Evolutionary conservation across 2,329 filamentous ascomycete genomes (phyloP), one percentile per base, ranked within the genome.

Genomic region (Purpureocillium lavendulum): DNA sequence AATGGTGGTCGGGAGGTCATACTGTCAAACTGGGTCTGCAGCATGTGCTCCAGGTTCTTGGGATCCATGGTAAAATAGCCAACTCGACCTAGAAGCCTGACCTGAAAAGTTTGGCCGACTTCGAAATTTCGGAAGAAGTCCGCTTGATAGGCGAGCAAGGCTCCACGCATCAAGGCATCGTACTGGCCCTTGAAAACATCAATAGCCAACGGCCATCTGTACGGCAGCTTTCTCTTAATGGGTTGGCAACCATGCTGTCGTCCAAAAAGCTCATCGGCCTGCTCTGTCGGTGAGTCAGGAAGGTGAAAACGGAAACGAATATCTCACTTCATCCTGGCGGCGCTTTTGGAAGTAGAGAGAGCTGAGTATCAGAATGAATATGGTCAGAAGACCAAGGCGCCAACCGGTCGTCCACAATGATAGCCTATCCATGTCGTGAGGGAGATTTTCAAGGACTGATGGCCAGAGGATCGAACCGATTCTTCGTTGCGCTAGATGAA

Each of bases 131-230:
- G 35, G 18, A 24, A 37, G 14, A 15, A 37, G 35, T 30, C 35
- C 15, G 30, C 30, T 32, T 32, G 30, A 16, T 32, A 32, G 30
- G 30, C 30, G 30, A 32, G 30, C 30, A 32, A 32, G 30, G 13
- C 15, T 32, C 30, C 30, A 32, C 30, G 13, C 30, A 32, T 32
- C 30, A 32, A 32, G 30, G 30, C 30, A 16, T 32, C 30, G 12
- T 32, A 32, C 30, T 32, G 30, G 18, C 28, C 17, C 24, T 29
- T 37, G 18, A 30, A 28, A 12, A 30, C 29, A 30, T 37, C 35
- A 30, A 37, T 37, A 7, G 18, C 35, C 29, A 37, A 14, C n/a
- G 35, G 35, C 35, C 35, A 37, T 17, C 24, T 21, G 18, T 29
- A 28, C 13, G 35, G 35, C 15, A 37, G 21, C 12, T 37, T 30